These are phyloP conservation scores for Xylariomycetidae sp. DNA, from an alignment of 2,329 filamentous ascomycete species.

Conservation along the genomic window DNA sequence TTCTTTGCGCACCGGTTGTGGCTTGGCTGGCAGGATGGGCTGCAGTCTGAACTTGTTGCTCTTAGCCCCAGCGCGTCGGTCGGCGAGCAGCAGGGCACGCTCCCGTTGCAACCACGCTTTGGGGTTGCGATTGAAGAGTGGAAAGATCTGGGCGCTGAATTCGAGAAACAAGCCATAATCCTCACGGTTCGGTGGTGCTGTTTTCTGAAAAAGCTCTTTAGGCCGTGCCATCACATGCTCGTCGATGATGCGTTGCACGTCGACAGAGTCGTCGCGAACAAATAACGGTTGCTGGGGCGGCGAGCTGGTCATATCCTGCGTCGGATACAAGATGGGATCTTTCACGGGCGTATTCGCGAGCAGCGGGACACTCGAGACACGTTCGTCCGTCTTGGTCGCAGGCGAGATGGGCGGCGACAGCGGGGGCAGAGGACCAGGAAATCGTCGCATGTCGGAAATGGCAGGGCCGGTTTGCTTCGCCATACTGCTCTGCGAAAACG, in stretches of 20 bases:
- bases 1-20: conserved; percentile 24
- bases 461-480: conserved; percentile 19
- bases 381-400: conserved; percentile 36
- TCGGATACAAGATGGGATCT: conserved; percentile 57
- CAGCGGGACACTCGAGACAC: conserved; percentile 20
- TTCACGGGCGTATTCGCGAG: conserved; percentile 31
- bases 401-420: conserved; percentile 58
- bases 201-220: conserved; percentile 35
- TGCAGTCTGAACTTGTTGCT: conserved; percentile 31
- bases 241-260: conserved; percentile 44
- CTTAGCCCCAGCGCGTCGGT: conserved; percentile 39
- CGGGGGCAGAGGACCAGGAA: conserved; percentile 34
- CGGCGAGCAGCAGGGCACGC: conserved; percentile 42
- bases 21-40: conserved; percentile 40
- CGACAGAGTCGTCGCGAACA: conserved; percentile 33
- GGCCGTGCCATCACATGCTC: conserved; percentile 44
- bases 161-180: conserved; percentile 51
- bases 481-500: conserved; percentile 36
- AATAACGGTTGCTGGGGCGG: conserved; percentile 49
- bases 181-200: conserved; percentile 43
- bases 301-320: conserved; percentile 36
- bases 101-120: conserved; percentile 46
- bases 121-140: conserved; percentile 39
- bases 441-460: conserved; percentile 25
- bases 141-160: conserved; percentile 50